Conservation (phyloP, 2,329 filamentous ascomycete species). For the Nakataea oryzae region DNA sequence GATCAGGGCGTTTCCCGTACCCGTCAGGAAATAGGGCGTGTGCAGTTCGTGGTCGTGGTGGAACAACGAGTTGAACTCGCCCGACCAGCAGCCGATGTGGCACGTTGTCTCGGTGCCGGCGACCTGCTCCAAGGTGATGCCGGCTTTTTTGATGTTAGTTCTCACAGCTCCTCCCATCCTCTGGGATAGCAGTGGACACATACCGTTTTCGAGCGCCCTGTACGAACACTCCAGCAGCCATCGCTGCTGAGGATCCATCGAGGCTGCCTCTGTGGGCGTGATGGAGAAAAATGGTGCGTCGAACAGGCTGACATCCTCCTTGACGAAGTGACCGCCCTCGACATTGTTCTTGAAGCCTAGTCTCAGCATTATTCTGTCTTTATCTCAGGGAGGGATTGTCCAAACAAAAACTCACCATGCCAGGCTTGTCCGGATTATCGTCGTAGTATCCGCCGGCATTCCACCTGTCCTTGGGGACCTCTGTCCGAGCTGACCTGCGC, state of each 20-base stretch:
- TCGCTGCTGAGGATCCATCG: slow-evolving; percentile 22
- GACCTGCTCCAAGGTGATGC: slow-evolving; percentile 14
- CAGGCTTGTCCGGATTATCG: not conserved
- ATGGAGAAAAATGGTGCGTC: slow-evolving; percentile 25
- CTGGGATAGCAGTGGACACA: not conserved
- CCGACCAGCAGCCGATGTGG: slow-evolving; percentile 19
- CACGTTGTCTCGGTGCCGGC: slow-evolving; percentile 17
- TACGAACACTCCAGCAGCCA: slow-evolving; percentile 23
- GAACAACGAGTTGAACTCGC: slow-evolving; percentile 12
- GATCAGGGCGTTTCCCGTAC: slow-evolving; percentile 16
- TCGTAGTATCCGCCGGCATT: slow-evolving; percentile 3
- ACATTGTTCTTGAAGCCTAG: not conserved
- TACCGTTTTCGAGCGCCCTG: slow-evolving; percentile 19
- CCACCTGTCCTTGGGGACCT: slow-evolving; percentile 8
- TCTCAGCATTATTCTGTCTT: too few species aligned
- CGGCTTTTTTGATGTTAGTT: slow-evolving; percentile 9
- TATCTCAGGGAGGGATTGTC: not conserved
- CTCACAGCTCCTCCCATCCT: too few species aligned
- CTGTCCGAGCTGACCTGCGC: not conserved
- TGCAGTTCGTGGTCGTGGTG: slow-evolving; percentile 13
- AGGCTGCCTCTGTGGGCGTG: slow-evolving; percentile 16
- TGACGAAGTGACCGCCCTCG: slow-evolving; percentile 17
- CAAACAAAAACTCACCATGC: not conserved
- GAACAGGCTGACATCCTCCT: slow-evolving; percentile 20
- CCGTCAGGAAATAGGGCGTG: slow-evolving; percentile 14